Conservation (phyloP, 805 yeast genomes). For the Candida montana region DNA sequence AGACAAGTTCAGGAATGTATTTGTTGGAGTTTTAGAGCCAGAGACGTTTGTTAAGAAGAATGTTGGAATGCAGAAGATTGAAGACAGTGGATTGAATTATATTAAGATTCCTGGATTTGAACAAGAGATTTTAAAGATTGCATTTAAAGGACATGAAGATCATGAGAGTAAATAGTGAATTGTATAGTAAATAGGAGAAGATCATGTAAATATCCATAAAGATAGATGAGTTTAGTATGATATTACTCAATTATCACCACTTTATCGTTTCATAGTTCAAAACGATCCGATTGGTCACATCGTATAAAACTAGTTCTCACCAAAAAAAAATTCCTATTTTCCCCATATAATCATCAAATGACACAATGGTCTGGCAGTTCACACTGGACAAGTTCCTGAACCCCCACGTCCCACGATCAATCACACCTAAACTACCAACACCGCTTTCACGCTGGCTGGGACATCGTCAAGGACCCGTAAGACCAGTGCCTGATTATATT, state of each 20-base stretch:
- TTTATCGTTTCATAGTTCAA: no score
- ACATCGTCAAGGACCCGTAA: slow-evolving; percentile 21
- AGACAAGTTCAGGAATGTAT: slow-evolving; percentile 59
- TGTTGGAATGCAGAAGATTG: slow-evolving; percentile 51
- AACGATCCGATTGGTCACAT: no score
- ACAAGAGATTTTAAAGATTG: slow-evolving; percentile 59
- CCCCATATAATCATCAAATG: background rate
- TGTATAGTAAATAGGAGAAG: no score
- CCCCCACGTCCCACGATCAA: slow-evolving; percentile 18
- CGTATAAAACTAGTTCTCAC: no score
- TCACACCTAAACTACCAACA: slow-evolving; percentile 30
- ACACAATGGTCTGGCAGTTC: slow-evolving; percentile 10
- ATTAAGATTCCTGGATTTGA: slow-evolving; percentile 82
- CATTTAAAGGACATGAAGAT: slow-evolving; percentile 60
- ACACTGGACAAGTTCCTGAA: slow-evolving; percentile 17
- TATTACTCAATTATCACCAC: no score
- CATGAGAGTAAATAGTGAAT: background rate
- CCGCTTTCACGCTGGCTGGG: slow-evolving; percentile 37
- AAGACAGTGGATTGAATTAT: slow-evolving; percentile 58
- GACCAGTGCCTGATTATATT: slow-evolving; percentile 29
- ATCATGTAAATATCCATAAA: no score
- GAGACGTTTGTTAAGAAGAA: slow-evolving; percentile 80
- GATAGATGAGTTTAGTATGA: no score
- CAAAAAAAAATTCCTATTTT: no score
- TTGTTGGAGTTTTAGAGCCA: slow-evolving; percentile 92